Conservation (phyloP, 73 alveolate genomes). For the Paraurostyla sp. region DNA sequence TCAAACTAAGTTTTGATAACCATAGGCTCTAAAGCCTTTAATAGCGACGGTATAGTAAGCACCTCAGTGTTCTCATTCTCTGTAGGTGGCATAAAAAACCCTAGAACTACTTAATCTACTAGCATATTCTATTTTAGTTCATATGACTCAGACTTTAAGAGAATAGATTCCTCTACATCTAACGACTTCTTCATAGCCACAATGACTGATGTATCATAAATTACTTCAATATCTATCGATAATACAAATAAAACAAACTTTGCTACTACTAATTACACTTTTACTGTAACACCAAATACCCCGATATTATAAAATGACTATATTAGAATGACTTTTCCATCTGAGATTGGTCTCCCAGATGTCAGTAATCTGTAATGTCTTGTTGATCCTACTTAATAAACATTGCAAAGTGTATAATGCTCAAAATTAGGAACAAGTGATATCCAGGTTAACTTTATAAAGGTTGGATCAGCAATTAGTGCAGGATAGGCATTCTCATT, state of each 20-base stretch:
- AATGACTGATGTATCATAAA: slow-evolving; percentile 17
- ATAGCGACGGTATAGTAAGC: not conserved
- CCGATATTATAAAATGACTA: slow-evolving; percentile 7
- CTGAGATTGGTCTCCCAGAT: slow-evolving; percentile 42
- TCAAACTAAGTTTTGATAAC: not conserved
- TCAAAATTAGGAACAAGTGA: not conserved
- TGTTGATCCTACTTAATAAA: not conserved
- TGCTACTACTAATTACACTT: slow-evolving; percentile 33
- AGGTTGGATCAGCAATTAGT: too few relatives aligned
- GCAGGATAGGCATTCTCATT: not conserved
- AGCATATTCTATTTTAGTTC: not conserved
- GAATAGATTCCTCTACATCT: slow-evolving; percentile 19
- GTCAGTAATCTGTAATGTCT: not conserved
- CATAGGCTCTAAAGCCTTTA: slow-evolving; percentile 20
- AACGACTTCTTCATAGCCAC: slow-evolving; percentile 4
- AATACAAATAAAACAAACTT: not conserved
- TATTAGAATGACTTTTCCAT: slow-evolving; percentile 4
- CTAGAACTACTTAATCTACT: slow-evolving; percentile 44
- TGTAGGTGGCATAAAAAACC: slow-evolving; percentile 59
- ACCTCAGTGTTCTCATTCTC: slow-evolving; percentile 5
- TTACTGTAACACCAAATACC: slow-evolving; percentile 41
- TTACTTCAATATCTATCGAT: slow-evolving; percentile 17
- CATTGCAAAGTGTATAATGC: slow-evolving; percentile 16
- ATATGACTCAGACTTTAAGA: slow-evolving; percentile 13
- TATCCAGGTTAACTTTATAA: too few relatives aligned